These are phyloP conservation scores for Farysia itapuensis DNA, from an alignment of 1,284 basidiomycete species.

Conservation along the genomic window DNA sequence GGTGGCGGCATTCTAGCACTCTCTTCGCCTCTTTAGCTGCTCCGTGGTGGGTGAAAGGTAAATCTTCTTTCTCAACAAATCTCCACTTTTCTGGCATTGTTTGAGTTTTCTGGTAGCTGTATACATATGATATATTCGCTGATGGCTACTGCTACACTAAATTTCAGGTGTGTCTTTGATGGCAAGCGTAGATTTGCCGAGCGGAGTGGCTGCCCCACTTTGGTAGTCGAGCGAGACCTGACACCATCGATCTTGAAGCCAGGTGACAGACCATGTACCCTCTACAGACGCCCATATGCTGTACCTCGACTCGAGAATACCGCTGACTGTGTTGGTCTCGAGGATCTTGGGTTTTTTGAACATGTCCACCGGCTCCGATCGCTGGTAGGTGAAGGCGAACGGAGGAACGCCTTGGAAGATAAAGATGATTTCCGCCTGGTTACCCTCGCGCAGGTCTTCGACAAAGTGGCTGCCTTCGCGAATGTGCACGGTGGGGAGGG, in stretches of 20 bases:
- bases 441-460: constrained; percentile 78
- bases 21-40: too few species aligned
- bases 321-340: constrained; percentile 64
- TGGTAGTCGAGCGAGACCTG: constrained; percentile 46
- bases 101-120: too few species aligned
- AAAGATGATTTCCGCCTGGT: constrained; percentile 87
- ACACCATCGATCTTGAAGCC: constrained; percentile 79
- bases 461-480: constrained; percentile 77
- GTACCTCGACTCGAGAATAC: constrained; percentile 75
- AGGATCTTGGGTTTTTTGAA: constrained; percentile 46
- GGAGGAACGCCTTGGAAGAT: constrained; percentile 85
- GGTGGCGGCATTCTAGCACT: constrained; percentile 21
- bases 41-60: too few species aligned
- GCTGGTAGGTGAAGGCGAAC: constrained; percentile 74
- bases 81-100: too few species aligned
- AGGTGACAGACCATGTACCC: constrained; percentile 85
- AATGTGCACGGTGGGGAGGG: constrained; percentile 82
- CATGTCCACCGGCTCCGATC: constrained; percentile 58
- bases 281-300: constrained; percentile 84
- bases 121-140: too few species aligned
- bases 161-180: constrained; percentile 20
- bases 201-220: constrained; percentile 39
- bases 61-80: too few species aligned
- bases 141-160: too few species aligned
- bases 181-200: constrained; percentile 29